Conservation (phyloP, 768 basidiomycete genomes). For the Punctularia strigosozonata region DNA sequence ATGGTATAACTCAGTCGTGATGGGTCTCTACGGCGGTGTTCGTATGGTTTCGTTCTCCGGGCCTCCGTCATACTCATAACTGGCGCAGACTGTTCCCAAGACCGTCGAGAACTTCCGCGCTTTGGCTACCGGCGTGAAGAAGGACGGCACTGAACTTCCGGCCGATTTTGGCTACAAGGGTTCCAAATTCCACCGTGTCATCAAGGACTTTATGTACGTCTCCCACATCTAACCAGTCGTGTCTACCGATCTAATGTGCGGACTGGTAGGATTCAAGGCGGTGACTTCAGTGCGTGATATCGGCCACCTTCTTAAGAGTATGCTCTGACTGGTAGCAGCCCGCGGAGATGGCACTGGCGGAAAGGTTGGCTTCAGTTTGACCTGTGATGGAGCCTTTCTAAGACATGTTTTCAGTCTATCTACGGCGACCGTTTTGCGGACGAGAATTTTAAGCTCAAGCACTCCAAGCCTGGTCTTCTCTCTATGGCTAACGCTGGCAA, state of each 20-base stretch:
- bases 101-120: conserved; percentile 98
- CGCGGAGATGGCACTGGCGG: conserved; percentile 84
- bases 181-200: conserved; percentile 93
- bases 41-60: conserved; percentile 1
- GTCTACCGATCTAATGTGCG: conserved; percentile 9
- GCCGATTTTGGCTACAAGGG: conserved; percentile 90
- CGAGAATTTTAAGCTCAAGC: conserved; percentile 97
- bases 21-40: conserved; percentile 87
- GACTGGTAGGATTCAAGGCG: conserved; percentile 78
- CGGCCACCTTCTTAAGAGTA: not conserved
- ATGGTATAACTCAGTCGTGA: conserved; percentile 39
- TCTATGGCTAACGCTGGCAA: conserved; percentile 94
- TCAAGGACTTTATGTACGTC: conserved; percentile 79
- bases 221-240: conserved; percentile 1
- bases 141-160: conserved; percentile 52
- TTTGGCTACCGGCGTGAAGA: conserved; percentile 71
- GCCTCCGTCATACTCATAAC: not conserved
- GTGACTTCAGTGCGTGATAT: conserved; percentile 79
- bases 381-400: not conserved
- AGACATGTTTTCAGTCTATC: conserved; percentile 46
- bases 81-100: conserved; percentile 76
- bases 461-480: conserved; percentile 76
- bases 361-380: conserved; percentile 38
- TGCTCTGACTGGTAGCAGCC: too few relatives aligned
- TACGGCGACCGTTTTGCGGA: conserved; percentile 87